Percentiles rank a stretch among this genome's conserved stretches.
Evolutionary conservation across 495 filamentous ascomycete genomes (phyloP).

Genomic region (Penicillium paradoxum): DNA sequence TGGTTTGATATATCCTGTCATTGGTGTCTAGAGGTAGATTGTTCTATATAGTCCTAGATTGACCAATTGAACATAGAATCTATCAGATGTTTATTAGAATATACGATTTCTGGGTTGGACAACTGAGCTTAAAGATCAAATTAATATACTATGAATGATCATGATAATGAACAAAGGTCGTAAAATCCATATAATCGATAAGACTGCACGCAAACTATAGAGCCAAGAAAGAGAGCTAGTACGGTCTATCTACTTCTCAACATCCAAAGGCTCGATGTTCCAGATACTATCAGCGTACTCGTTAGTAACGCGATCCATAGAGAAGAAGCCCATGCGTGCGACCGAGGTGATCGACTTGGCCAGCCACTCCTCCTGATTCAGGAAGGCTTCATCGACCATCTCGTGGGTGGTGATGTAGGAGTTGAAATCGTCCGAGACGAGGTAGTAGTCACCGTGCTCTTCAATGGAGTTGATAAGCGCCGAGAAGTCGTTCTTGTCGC

Average conservation of each 20-base stretch:
- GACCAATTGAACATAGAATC: background rate
- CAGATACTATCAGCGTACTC: conserved; percentile 98
- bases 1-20: background rate
- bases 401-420: conserved; percentile 86
- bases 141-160: background rate
- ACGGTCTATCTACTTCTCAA: conserved; percentile 21
- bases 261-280: conserved; percentile 77
- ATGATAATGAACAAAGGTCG: background rate
- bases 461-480: conserved; percentile 76
- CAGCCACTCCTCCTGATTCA: conserved; percentile 86
- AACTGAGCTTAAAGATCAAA: no score
- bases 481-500: conserved; percentile 67
- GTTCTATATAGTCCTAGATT: background rate
- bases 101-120: no score
- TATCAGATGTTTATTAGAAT: no score
- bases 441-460: conserved; percentile 94
- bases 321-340: conserved; percentile 95
- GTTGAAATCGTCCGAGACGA: conserved; percentile 95
- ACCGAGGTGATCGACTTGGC: conserved; percentile 85
- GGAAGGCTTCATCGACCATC: conserved; percentile 85
- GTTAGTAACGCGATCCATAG: conserved; percentile 89
- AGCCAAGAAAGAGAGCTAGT: background rate
- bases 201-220: background rate
- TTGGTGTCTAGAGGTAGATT: background rate
- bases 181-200: background rate